Evolutionary conservation across 305 asterid genomes (phyloP).

Genomic region (Solanum chacoense): DNA sequence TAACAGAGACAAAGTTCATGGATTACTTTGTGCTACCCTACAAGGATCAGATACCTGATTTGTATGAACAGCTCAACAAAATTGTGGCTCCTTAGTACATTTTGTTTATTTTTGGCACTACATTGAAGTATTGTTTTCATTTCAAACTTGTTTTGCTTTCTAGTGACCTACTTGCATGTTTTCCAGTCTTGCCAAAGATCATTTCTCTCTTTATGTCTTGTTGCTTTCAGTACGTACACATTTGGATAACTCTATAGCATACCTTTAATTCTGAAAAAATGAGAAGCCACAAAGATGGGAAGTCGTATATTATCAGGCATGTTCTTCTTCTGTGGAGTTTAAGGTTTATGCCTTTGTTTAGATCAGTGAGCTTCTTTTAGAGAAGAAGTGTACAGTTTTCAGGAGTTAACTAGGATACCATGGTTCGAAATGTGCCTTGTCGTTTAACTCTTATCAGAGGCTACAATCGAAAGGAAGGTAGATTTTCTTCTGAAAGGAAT

Average conservation of each 20-base stretch:
- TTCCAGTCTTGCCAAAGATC: neutral
- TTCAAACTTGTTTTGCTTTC: neutral
- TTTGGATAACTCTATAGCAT: neutral
- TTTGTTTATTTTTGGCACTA: neutral
- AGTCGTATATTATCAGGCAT: neutral
- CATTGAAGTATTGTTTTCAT: neutral
- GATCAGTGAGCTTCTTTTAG: neutral
- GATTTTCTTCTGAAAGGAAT: neutral
- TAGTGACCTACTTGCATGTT: neutral
- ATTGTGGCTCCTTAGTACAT: neutral
- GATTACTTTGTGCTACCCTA: slow-evolving; percentile 7
- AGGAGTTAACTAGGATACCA: slow-evolving; percentile 4
- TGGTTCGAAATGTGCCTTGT: slow-evolving; percentile 5
- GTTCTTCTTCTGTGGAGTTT: neutral
- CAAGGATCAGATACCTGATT: slow-evolving; percentile 4
- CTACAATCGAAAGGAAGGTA: neutral
- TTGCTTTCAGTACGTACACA: neutral
- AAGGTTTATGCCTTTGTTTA: neutral
- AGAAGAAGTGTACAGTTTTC: neutral
- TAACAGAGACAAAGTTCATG: slow-evolving; percentile 4
- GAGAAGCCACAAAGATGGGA: neutral
- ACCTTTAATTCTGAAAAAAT: neutral
- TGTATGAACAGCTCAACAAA: neutral
- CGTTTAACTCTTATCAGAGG: neutral
- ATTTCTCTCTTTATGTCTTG: neutral